phyloP scores from a whole-genome alignment of 257 asterid genomes.

The Penstemon newberryi region DNA sequence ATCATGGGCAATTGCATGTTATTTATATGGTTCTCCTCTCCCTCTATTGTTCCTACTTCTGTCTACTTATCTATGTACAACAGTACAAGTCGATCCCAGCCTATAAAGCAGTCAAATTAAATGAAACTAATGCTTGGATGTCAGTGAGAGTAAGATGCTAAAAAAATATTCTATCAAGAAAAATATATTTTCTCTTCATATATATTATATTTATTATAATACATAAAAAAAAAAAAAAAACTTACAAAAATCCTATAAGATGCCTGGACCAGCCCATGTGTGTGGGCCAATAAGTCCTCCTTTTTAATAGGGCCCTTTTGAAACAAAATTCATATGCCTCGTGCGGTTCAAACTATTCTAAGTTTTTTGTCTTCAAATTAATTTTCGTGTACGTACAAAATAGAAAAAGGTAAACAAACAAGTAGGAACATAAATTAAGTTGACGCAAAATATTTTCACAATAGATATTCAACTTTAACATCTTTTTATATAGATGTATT shows the following conservation, averaged over 20 bases:
- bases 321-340: neutral
- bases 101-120: no score
- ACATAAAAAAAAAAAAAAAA: neutral
- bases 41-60: neutral
- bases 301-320: neutral
- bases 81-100: neutral
- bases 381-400: neutral
- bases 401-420: neutral
- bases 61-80: neutral
- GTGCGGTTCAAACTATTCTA: conserved; percentile 20
- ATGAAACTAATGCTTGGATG: no score
- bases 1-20: conserved; percentile 23
- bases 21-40: neutral
- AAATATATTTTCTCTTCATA: neutral
- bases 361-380: neutral
- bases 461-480: no score
- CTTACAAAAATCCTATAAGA: neutral
- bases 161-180: neutral
- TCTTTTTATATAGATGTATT: no score
- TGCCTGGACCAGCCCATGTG: conserved; percentile 21
- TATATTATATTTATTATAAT: no score
- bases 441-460: no score
- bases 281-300: neutral
- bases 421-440: neutral
- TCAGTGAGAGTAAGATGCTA: no score